Evolutionary conservation across 805 yeast genomes (phyloP).

Genomic region (Spathaspora girioi): DNA sequence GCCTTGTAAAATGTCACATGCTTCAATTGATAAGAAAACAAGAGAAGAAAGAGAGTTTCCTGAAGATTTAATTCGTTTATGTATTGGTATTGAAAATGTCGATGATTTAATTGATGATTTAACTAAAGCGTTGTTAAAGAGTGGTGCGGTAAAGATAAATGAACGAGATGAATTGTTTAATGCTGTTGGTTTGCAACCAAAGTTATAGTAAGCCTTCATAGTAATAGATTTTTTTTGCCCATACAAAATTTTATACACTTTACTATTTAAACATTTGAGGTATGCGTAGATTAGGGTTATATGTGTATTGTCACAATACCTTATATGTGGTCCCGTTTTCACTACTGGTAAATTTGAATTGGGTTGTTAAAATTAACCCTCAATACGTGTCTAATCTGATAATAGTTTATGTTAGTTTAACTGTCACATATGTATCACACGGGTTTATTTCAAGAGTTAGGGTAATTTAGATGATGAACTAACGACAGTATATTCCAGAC

Average conservation of each 20-base stretch:
- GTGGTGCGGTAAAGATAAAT: conserved; percentile 52
- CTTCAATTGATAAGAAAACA: conserved; percentile 86
- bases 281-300: no score
- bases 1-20: conserved; percentile 97
- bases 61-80: conserved; percentile 84
- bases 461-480: no score
- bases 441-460: no score
- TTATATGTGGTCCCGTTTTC: no score
- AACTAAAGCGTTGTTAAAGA: conserved; percentile 60
- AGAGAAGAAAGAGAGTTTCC: conserved; percentile 88
- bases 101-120: conserved; percentile 82
- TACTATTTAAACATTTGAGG: no score
- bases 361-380: no score
- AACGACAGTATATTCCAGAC: no score
- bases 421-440: no score
- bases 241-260: not conserved
- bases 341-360: no score
- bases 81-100: conserved; percentile 85
- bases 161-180: conserved; percentile 38
- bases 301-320: no score
- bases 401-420: no score
- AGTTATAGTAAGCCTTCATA: conserved; percentile 10
- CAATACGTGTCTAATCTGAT: no score
- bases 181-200: conserved; percentile 30
- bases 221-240: not conserved